Percentiles rank a stretch among this genome's conserved stretches.
Conservation (phyloP, 2,329 filamentous ascomycete species). For the Trichoderma polysporum region DNA sequence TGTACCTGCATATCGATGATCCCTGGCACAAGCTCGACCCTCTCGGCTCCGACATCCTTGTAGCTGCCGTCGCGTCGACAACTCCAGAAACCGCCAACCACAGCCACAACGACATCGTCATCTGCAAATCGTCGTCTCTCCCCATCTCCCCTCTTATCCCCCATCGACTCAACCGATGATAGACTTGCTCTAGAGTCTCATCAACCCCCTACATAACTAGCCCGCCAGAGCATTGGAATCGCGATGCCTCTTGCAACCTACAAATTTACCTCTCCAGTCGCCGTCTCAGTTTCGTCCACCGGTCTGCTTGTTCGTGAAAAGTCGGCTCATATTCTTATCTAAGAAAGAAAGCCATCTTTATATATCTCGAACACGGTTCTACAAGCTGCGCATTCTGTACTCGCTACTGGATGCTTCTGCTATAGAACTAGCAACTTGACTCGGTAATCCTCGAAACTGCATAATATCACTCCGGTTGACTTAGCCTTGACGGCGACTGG, state of each 20-base stretch:
- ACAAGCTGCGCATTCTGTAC: slow-evolving; percentile 30
- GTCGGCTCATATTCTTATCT: slow-evolving; percentile 41
- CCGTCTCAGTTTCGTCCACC: slow-evolving; percentile 61
- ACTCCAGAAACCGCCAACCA: slow-evolving; percentile 3
- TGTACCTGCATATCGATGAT: slow-evolving; percentile 30
- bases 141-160: background rate
- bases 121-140: slow-evolving; percentile 14
- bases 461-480: slow-evolving; percentile 46
- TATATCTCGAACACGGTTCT: slow-evolving; percentile 41
- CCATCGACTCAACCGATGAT: slow-evolving; percentile 33
- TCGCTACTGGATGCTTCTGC: slow-evolving; percentile 38
- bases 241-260: slow-evolving; percentile 60
- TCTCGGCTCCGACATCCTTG: slow-evolving; percentile 8
- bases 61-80: slow-evolving; percentile 17
- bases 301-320: slow-evolving; percentile 58
- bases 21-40: slow-evolving; percentile 12
- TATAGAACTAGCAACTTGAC: slow-evolving; percentile 43
- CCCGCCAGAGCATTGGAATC: slow-evolving; percentile 36
- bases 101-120: slow-evolving; percentile 19
- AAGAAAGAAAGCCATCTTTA: slow-evolving; percentile 42
- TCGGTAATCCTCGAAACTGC: slow-evolving; percentile 34
- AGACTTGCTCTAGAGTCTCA: slow-evolving; percentile 32
- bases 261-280: slow-evolving; percentile 56
- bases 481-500: slow-evolving; percentile 56
- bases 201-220: slow-evolving; percentile 15